Evolutionary conservation across 192 early-diverging fungal species (phyloP), one percentile per base, ranked within the genome.

Genomic region (Gigaspora rosea): DNA sequence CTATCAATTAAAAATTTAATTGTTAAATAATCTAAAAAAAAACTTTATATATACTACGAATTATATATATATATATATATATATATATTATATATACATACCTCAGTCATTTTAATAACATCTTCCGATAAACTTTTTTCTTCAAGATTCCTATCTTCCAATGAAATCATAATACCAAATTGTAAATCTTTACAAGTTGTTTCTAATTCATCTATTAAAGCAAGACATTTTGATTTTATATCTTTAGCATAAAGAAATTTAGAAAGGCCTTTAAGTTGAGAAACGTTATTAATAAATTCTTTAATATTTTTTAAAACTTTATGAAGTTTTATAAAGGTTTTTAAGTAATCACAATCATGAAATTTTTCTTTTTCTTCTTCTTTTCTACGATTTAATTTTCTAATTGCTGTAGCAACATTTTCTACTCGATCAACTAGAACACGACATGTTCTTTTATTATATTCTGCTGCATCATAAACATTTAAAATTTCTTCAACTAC

Each of bases 391-490:
- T 65, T 8, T 49, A 75, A 36, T 64, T 35, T 16, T 13, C 49
- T 47, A 3, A 76, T 47, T 20, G 62, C 74, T 12, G n/a, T 8
- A 33, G 35, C 12, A 20, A 56, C 41, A 27, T 27, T 8, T 12
- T 65, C 33, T 0, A 76, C 74, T 9, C 74, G 48, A 18, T 65
- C 62, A 1, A 65, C 15, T 46, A 76, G 15, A n/a, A 36, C 49
- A 51, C 51, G 8, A 51, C 74, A 76, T n/a, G 58, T 76, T 35
- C 51, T 76, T 76, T 76, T 50, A 15, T 76, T 76, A 76, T 76
- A 54, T 20, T 76, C 35, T 6, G 74, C 74, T 8, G 20, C 50
- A 33, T 65, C 48, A 76, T 48, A 76, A 46, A 36, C 50, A 49
- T 36, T 52, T n/a, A 27, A 35, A 35, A 49, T 63, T 66, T 76